These are phyloP conservation scores for Persicaria maculosa DNA, from an alignment of 148 eudicot genomes.

Conservation along the genomic window DNA sequence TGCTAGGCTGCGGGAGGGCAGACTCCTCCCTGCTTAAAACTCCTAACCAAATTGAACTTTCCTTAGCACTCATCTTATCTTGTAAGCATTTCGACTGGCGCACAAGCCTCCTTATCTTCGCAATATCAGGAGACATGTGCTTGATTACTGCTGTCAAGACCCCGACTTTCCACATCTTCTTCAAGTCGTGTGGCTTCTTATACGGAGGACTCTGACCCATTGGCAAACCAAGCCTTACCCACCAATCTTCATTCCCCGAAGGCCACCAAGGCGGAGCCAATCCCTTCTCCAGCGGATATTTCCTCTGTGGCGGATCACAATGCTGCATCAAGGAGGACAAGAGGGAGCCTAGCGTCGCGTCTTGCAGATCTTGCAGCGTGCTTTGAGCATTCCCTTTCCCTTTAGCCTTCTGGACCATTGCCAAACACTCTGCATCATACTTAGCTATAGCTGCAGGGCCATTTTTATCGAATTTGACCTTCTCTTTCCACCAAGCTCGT, in stretches of 20 bases:
- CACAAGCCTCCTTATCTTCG: constrained; percentile 70
- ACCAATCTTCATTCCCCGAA: constrained; percentile 78
- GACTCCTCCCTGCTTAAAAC: constrained; percentile 79
- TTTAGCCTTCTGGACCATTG: constrained; percentile 31
- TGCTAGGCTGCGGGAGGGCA: constrained; percentile 45
- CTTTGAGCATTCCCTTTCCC: constrained; percentile 48
- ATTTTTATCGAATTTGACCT: constrained; percentile 89
- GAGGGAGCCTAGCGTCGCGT: constrained; percentile 90
- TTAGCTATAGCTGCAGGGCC: constrained; percentile 82
- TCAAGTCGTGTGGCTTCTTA: constrained; percentile 91
- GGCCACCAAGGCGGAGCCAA: constrained; percentile 98
- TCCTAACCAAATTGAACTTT: constrained; percentile 88
- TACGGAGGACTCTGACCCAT: constrained; percentile 72
- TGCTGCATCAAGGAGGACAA: constrained; percentile 93
- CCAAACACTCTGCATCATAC: constrained; percentile 59
- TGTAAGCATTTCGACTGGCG: constrained; percentile 87
- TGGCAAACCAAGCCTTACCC: constrained; percentile 53
- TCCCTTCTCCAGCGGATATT: constrained; percentile 79
- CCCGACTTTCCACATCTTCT: constrained; percentile 99
- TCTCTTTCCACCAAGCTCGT: constrained; percentile 99
- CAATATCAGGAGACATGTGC: constrained; percentile 94
- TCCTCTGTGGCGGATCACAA: constrained; percentile 91
- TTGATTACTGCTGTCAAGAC: constrained; percentile 86
- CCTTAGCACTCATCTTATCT: constrained; percentile 98
- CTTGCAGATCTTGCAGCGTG: constrained; percentile 78